Evolutionary conservation across 1,284 basidiomycete species (phyloP).

Genomic region (Ceratobasidium sp.): DNA sequence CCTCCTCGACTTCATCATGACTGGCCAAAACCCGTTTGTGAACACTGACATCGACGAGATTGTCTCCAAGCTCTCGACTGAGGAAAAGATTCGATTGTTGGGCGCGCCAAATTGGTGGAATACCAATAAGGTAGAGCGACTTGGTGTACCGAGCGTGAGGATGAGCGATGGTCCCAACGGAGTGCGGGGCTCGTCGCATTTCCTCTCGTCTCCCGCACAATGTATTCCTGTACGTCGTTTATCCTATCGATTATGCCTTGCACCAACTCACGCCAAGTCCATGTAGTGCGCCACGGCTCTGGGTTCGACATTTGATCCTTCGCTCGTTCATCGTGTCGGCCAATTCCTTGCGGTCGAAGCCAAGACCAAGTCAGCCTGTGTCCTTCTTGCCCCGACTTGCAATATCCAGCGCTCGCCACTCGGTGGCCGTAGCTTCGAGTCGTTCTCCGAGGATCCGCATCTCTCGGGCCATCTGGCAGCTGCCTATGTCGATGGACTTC

Average conservation of each 20-base stretch:
- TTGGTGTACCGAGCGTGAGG: constrained; percentile 68
- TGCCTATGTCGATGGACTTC: constrained; percentile 53
- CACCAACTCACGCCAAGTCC: neutral
- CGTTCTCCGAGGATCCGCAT: constrained; percentile 71
- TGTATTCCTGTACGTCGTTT: constrained; percentile 67
- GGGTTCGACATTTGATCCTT: constrained; percentile 73
- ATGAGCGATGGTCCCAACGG: constrained; percentile 61
- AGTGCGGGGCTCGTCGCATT: constrained; percentile 75
- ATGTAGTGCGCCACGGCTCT: constrained; percentile 74
- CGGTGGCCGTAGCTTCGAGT: constrained; percentile 71
- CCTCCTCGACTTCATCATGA: constrained; percentile 35
- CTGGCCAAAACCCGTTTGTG: constrained; percentile 60
- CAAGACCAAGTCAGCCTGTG: constrained; percentile 72
- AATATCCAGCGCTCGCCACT: constrained; percentile 71
- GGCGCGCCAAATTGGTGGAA: constrained; percentile 78
- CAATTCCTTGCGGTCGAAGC: constrained; percentile 71
- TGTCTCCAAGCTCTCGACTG: constrained; percentile 66
- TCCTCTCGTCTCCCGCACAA: constrained; percentile 71
- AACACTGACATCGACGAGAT: constrained; percentile 67
- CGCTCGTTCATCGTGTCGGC: constrained; percentile 68
- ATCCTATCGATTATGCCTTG: neutral
- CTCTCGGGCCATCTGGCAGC: constrained; percentile 53
- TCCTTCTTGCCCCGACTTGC: constrained; percentile 76
- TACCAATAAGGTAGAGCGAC: constrained; percentile 68
- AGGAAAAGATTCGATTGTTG: constrained; percentile 74